phyloP scores from a whole-genome alignment of 2,329 filamentous ascomycete genomes.

The Colletotrichum viniferum region DNA sequence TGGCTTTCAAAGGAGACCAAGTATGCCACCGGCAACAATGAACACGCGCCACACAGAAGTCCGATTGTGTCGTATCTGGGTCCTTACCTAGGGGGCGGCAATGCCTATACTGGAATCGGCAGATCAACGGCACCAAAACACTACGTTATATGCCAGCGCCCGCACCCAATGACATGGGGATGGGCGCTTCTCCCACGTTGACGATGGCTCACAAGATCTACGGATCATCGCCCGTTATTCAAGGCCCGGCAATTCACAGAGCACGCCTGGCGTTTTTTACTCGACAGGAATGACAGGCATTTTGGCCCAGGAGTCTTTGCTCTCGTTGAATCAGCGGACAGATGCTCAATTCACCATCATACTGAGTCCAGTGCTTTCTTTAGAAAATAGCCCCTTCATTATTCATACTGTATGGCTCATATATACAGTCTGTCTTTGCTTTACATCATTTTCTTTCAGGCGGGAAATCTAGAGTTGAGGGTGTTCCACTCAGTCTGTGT shows the following conservation, averaged over 20 bases:
- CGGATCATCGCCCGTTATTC: background rate
- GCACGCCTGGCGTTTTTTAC: background rate
- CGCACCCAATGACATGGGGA: background rate
- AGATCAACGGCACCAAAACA: background rate
- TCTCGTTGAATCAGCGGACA: background rate
- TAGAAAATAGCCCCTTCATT: background rate
- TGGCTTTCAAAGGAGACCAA: background rate
- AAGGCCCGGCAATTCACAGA: background rate
- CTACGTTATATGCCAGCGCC: background rate
- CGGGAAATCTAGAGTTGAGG: constrained; percentile 1
- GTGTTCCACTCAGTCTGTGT: constrained; percentile 45
- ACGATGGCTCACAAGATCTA: background rate
- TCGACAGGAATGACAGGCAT: background rate
- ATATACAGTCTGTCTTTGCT: background rate
- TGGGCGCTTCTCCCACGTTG: background rate
- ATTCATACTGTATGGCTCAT: background rate
- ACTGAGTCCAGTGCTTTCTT: background rate
- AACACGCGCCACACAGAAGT: background rate
- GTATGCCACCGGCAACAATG: background rate
- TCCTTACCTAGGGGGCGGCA: background rate
- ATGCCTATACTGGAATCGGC: background rate
- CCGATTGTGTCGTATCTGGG: background rate
- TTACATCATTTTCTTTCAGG: background rate
- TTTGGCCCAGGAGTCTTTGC: background rate
- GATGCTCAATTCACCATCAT: background rate